Percentiles rank a stretch among this genome's conserved stretches.
Evolutionary conservation across 2,329 filamentous ascomycete species (phyloP).

Genomic region (Aspergillus amoenus): DNA sequence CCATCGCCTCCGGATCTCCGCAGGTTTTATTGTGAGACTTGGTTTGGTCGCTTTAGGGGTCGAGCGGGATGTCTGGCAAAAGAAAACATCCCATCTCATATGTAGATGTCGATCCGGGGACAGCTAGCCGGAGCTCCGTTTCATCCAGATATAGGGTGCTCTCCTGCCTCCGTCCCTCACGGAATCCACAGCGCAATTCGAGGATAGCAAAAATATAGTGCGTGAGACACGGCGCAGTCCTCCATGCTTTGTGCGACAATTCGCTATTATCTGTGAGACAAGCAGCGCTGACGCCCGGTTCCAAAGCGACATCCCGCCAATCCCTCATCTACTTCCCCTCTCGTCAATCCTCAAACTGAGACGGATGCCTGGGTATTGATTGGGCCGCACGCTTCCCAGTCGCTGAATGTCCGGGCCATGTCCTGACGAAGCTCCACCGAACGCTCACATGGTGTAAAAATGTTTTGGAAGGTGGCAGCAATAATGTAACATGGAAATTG

Average conservation of each 20-base stretch:
- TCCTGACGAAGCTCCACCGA: neutral
- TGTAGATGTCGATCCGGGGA: constrained; percentile 19
- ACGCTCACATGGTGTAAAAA: constrained; percentile 17
- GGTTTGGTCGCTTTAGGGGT: neutral
- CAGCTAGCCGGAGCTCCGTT: constrained; percentile 12
- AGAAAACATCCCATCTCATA: neutral
- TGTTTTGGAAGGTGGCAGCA: constrained; percentile 11
- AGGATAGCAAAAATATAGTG: neutral
- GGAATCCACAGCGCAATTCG: neutral
- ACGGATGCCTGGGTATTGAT: constrained; percentile 1
- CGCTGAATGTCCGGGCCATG: neutral
- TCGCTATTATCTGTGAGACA: neutral
- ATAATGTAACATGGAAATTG: neutral
- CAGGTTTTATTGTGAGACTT: neutral
- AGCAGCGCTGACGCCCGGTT: neutral
- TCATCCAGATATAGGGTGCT: neutral
- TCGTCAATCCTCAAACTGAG: neutral
- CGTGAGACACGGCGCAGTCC: neutral
- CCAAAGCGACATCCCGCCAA: neutral
- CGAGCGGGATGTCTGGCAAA: neutral
- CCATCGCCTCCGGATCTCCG: neutral
- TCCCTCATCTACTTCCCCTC: neutral
- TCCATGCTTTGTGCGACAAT: neutral
- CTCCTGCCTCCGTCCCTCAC: neutral
- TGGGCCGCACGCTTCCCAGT: neutral